Evolutionary conservation across 108 stramenopile genomes (phyloP).

Genomic region (Stephanodiscus triporus): DNA sequence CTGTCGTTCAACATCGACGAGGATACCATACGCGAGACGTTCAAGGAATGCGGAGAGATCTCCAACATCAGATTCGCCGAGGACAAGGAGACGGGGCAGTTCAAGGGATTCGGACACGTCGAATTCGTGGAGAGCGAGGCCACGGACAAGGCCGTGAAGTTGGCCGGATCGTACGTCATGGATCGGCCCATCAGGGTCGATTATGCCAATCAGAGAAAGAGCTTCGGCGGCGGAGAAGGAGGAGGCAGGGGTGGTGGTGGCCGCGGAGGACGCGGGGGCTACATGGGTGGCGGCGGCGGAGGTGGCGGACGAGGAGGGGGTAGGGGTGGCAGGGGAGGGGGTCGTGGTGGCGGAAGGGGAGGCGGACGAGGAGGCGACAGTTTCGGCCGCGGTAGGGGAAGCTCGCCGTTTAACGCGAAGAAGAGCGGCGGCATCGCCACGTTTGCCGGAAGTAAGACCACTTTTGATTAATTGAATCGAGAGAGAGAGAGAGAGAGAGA

Average conservation of each 20-base stretch:
- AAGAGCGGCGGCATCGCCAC: slow-evolving; percentile 76
- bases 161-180: slow-evolving; percentile 87
- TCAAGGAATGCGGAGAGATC: slow-evolving; percentile 93
- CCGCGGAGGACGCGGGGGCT: slow-evolving; percentile 63
- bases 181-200: slow-evolving; percentile 93
- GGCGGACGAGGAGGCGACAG: slow-evolving; percentile 54
- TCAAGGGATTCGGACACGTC: slow-evolving; percentile 97
- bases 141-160: slow-evolving; percentile 85
- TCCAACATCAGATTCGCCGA: slow-evolving; percentile 89
- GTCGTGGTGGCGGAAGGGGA: slow-evolving; percentile 54
- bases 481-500: no score
- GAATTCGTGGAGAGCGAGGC: slow-evolving; percentile 89
- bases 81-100: slow-evolving; percentile 96
- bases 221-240: slow-evolving; percentile 63
- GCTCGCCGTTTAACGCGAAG: slow-evolving; percentile 57
- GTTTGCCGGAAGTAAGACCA: slow-evolving; percentile 91
- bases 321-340: slow-evolving; percentile 58
- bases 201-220: slow-evolving; percentile 74
- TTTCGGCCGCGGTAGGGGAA: slow-evolving; percentile 37
- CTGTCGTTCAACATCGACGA: slow-evolving; percentile 95
- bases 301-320: slow-evolving; percentile 77
- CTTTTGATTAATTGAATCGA: slow-evolving; percentile 93
- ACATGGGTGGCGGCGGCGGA: slow-evolving; percentile 71
- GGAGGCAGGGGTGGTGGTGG: slow-evolving; percentile 68
- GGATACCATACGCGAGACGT: slow-evolving; percentile 82